Evolutionary conservation across 176 grass and related monocot species (phyloP).

Genomic region (Otatea glauca): DNA sequence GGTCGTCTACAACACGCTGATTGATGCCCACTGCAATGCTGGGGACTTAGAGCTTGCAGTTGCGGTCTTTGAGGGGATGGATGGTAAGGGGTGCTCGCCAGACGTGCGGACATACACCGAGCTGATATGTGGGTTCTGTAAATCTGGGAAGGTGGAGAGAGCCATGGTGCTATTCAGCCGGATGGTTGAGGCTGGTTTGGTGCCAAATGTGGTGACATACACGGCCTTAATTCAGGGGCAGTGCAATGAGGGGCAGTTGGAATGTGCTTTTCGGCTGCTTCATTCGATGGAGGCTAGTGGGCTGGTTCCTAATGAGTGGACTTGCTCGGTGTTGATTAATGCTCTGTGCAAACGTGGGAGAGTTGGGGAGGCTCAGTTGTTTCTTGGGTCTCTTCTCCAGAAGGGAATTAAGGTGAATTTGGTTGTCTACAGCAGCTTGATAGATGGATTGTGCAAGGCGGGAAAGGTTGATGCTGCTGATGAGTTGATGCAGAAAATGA

Average conservation of each 20-base stretch:
- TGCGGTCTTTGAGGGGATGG: conserved; percentile 59
- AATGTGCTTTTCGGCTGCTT: conserved; percentile 69
- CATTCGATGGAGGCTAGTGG: conserved; percentile 64
- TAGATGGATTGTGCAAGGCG: conserved; percentile 74
- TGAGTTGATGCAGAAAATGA: conserved; percentile 62
- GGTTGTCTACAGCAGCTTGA: conserved; percentile 62
- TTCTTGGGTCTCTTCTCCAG: conserved; percentile 64
- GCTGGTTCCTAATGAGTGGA: conserved; percentile 78
- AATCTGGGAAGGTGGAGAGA: conserved; percentile 64
- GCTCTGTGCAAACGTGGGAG: conserved; percentile 69
- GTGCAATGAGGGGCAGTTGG: conserved; percentile 61
- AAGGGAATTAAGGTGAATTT: conserved; percentile 65
- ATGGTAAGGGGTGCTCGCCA: conserved; percentile 50
- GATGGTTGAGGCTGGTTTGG: conserved; percentile 66
- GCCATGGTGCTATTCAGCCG: conserved; percentile 73
- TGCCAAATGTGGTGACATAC: conserved; percentile 72
- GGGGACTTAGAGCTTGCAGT: conserved; percentile 59
- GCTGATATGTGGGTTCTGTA: conserved; percentile 79
- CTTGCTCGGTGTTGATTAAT: conserved; percentile 75
- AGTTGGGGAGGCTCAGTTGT: conserved; percentile 60
- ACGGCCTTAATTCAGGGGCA: conserved; percentile 84
- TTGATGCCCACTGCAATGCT: conserved; percentile 81
- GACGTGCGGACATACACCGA: conserved; percentile 71
- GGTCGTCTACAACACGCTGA: conserved; percentile 79
- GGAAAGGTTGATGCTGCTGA: conserved; percentile 54